phyloP scores from a whole-genome alignment of 2,329 filamentous ascomycete species.

The Penicillium sp. region DNA sequence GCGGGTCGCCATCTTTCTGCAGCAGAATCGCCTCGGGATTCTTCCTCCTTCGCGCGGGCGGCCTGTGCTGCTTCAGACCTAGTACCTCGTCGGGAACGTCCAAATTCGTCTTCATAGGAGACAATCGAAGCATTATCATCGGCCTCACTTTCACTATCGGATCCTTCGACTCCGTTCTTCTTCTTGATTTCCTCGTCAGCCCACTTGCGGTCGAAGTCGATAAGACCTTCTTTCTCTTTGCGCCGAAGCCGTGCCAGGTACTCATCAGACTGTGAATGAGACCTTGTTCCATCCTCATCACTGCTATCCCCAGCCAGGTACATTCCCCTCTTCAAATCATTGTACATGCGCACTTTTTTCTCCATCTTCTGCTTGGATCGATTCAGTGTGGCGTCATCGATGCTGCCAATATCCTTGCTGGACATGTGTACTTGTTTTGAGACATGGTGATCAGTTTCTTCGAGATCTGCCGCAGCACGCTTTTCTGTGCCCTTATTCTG shows the following conservation, averaged over 20 bases:
- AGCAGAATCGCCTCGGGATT: constrained; percentile 19
- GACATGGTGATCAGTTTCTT: constrained; percentile 56
- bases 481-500: constrained; percentile 67
- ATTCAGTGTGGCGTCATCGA: constrained; percentile 63
- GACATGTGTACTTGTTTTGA: constrained; percentile 67
- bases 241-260: constrained; percentile 62
- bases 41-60: constrained; percentile 55
- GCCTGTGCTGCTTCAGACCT: constrained; percentile 68
- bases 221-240: constrained; percentile 62
- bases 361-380: constrained; percentile 82
- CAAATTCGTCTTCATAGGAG: constrained; percentile 91
- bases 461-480: constrained; percentile 62
- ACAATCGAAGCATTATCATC: constrained; percentile 66
- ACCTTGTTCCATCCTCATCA: constrained; percentile 36
- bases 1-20: constrained; percentile 49
- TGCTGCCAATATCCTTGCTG: constrained; percentile 61
- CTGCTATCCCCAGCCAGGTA: constrained; percentile 59
- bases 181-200: constrained; percentile 64
- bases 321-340: constrained; percentile 88
- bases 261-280: constrained; percentile 28
- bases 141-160: constrained; percentile 39
- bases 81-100: constrained; percentile 76
- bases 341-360: constrained; percentile 86
- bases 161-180: constrained; percentile 41
- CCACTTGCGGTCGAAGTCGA: constrained; percentile 98